Evolutionary conservation across 2,329 filamentous ascomycete species (phyloP).

Genomic region (Pseudogymnoascus sp.): DNA sequence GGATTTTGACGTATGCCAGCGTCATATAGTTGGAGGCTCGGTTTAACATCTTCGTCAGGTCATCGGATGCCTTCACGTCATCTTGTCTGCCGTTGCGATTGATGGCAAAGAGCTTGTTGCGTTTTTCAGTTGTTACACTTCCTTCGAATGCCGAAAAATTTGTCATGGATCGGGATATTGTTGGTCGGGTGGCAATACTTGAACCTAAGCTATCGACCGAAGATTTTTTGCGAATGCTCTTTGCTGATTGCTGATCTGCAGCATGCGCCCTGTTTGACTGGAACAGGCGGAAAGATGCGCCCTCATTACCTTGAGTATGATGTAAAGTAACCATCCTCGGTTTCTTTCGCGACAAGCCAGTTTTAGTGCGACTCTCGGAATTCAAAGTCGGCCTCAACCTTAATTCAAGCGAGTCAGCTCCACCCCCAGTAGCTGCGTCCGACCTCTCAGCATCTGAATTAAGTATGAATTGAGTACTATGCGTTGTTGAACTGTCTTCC

Average conservation of each 20-base stretch:
- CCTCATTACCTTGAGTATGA: constrained; percentile 25
- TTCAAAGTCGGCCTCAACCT: constrained; percentile 76
- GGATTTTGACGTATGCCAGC: constrained; percentile 87
- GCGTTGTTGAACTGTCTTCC: constrained; percentile 26
- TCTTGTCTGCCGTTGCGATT: constrained; percentile 41
- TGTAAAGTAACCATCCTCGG: constrained; percentile 22
- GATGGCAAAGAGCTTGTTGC: constrained; percentile 47
- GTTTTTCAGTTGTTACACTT: constrained; percentile 25
- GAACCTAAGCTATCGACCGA: constrained; percentile 28
- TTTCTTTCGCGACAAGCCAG: constrained; percentile 8
- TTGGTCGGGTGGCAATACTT: constrained; percentile 20
- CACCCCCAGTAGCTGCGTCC: constrained; percentile 42
- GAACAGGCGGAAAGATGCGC: constrained; percentile 36
- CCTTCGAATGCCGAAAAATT: constrained; percentile 19
- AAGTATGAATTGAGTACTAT: constrained; percentile 12
- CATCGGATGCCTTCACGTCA: constrained; percentile 66
- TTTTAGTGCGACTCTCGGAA: constrained; percentile 36
- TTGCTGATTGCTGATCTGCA: constrained; percentile 17
- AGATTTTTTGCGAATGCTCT: constrained; percentile 24
- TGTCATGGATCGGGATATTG: constrained; percentile 22
- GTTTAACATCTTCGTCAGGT: constrained; percentile 92
- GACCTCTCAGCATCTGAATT: constrained; percentile 31
- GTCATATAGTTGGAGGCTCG: constrained; percentile 97
- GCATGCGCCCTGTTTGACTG: constrained; percentile 29
- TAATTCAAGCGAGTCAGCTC: constrained; percentile 58